Evolutionary conservation across 1,284 basidiomycete genomes (phyloP), one percentile per base, ranked within the genome.

Genomic region (Exsudoporus floridanus): DNA sequence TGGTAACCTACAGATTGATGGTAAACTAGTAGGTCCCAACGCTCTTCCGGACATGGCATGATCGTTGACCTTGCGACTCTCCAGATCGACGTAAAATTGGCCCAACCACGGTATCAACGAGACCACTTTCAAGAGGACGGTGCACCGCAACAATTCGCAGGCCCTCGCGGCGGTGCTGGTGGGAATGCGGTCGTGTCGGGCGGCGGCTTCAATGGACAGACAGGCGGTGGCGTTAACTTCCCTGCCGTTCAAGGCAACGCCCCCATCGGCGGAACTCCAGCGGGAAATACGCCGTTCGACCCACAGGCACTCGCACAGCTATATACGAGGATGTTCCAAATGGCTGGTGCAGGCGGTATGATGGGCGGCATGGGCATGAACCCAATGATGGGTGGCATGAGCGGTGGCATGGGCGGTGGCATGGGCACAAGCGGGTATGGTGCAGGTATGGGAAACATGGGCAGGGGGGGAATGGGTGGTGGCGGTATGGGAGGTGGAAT

Each of bases 31-130:
- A 60, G 56, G 88, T 74, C 12, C 47, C 28, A 21, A 40, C 34
- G 25, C 13, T 12, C 25, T 40, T 14, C n/a, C 19, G 23, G 16
- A 25, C 7, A 23, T 30, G 7, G n/a, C 34, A 10, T n/a, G 34
- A 28, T 58, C 18, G 30, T 54, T 58, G 44, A 56, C 43, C 36
- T 53, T 30, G 44, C 35, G 52, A 27, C 34, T 13, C 38, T 43
- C 16, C 40, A 96, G 92, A 94, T 98, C 62, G 94, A 98, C 66
- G 92, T 98, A 50, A 98, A 98, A 73, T 80, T 92, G 54, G 93
- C 92, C 7, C 92, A 95, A 70, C 92, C 93, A 2, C 83, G 92
- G 50, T 86, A 86, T 57, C 86, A 89, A 64, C 81, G 88, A 30
- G 88, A 90, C 63, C 78, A 75, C 19, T 75, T 73, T 61, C 67